Conservation (phyloP, 1,284 basidiomycete genomes). For the Puccinia horiana region DNA sequence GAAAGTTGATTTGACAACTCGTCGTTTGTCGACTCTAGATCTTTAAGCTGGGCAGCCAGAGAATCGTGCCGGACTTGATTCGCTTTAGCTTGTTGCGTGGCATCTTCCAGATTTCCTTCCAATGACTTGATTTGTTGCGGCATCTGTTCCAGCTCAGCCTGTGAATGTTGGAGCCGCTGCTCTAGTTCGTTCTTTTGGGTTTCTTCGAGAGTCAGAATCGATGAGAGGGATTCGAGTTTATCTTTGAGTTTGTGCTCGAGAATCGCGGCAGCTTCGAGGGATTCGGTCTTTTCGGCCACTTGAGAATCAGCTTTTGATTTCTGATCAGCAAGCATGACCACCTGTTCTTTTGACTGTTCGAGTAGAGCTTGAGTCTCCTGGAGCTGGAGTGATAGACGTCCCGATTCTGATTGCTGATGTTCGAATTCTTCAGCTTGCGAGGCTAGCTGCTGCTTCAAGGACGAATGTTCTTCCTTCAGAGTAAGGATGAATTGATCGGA, state of each 20-base stretch:
- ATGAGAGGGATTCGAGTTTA: constrained; percentile 33
- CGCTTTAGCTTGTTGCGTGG: not conserved
- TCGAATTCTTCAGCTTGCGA: constrained; percentile 35
- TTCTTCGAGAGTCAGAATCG: constrained; percentile 9
- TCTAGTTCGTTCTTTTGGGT: constrained; percentile 6
- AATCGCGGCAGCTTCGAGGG: not conserved
- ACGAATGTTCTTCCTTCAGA: constrained; percentile 11
- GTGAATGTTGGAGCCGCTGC: not conserved
- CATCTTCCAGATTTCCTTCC: constrained; percentile 11
- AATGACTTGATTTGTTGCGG: constrained; percentile 9
- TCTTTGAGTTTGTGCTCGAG: constrained; percentile 4
- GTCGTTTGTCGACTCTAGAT: not conserved
- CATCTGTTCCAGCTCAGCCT: not conserved
- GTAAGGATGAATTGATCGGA: constrained; percentile 1
- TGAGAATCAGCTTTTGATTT: constrained; percentile 13
- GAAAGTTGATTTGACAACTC: constrained; percentile 20
- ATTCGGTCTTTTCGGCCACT: constrained; percentile 12
- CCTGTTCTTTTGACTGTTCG: constrained; percentile 23
- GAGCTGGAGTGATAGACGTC: constrained; percentile 18
- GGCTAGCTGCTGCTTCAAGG: not conserved
- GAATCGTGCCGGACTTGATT: not conserved
- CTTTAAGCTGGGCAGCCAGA: constrained; percentile 13
- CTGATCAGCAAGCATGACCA: not conserved
- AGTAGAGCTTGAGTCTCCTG: not conserved
- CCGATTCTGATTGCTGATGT: constrained; percentile 14